These are phyloP conservation scores for Rickenella mellea DNA, from an alignment of 768 basidiomycete species.

Conservation along the genomic window DNA sequence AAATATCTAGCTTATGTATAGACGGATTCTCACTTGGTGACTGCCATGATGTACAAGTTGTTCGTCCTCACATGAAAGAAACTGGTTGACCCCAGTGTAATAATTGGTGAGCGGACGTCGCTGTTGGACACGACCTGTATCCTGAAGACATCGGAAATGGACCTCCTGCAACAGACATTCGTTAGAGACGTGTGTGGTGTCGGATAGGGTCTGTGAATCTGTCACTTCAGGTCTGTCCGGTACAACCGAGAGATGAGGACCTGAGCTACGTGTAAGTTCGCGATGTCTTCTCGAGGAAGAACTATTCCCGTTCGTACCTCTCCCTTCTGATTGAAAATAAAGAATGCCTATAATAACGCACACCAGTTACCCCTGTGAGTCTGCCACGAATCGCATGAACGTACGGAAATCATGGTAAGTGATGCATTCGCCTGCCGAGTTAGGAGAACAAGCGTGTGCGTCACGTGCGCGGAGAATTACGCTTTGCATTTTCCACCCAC, in stretches of 20 bases:
- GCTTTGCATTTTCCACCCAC: too few relatives aligned
- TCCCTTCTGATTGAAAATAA: conserved; percentile 98
- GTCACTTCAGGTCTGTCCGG: conserved; percentile 94
- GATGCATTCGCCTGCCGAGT: conserved; percentile 1
- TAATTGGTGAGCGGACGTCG: conserved; percentile 93
- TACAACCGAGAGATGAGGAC: conserved; percentile 95
- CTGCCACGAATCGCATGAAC: conserved; percentile 9
- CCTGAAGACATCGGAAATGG: conserved; percentile 95
- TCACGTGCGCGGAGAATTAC: too few relatives aligned
- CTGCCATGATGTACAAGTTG: conserved; percentile 91
- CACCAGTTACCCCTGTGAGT: conserved; percentile 1
- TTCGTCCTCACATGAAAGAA: conserved; percentile 97
- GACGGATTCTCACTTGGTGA: conserved; percentile 68
- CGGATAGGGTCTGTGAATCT: too few relatives aligned
- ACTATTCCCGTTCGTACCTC: conserved; percentile 53
- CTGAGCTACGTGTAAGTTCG: conserved; percentile 26
- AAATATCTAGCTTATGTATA: not conserved
- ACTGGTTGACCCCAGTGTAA: conserved; percentile 94
- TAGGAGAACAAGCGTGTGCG: not conserved
- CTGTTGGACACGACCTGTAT: conserved; percentile 98
- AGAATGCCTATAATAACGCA: conserved; percentile 68
- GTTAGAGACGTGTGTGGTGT: not conserved
- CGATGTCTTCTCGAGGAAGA: conserved; percentile 2
- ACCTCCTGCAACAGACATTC: conserved; percentile 48
- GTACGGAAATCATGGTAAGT: conserved; percentile 37